A percentile compares a stretch with the other conserved stretches of the same genome.
These are phyloP conservation scores for Mycena leptocephala DNA, from an alignment of 768 basidiomycete species.

Conservation along the genomic window DNA sequence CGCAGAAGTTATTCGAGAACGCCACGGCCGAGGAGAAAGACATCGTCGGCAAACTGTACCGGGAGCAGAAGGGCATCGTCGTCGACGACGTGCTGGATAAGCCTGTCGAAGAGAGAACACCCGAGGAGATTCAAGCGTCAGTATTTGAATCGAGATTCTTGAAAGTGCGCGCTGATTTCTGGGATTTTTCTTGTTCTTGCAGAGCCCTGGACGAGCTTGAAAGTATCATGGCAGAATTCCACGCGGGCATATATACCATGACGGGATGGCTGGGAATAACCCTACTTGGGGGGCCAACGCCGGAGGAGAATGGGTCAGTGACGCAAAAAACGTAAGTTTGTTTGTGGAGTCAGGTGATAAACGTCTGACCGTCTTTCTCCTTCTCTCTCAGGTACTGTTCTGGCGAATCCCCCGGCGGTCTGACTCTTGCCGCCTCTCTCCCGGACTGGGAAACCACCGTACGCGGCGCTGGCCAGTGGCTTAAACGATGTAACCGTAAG, in stretches of 20 bases:
- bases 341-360: not conserved
- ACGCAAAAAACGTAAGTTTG: not conserved
- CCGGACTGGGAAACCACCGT: not conserved
- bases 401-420: not conserved
- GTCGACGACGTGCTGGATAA: not conserved
- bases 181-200: not conserved
- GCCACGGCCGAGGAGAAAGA: not conserved
- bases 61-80: not conserved
- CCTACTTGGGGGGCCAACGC: constrained; percentile 1
- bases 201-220: not conserved
- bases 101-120: not conserved
- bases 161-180: not conserved
- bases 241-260: not conserved
- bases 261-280: constrained; percentile 2
- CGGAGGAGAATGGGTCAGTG: not conserved
- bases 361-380: not conserved
- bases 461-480: not conserved
- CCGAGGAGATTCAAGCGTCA: constrained; percentile 1
- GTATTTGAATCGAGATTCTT: not conserved
- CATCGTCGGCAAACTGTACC: not conserved
- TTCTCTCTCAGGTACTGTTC: not conserved
- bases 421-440: not conserved
- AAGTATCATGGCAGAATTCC: not conserved
- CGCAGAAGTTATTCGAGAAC: not conserved
- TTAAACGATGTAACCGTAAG: not conserved